Evolutionary conservation across 441 rosid species (phyloP).

Genomic region (Biscutella auriculata): DNA sequence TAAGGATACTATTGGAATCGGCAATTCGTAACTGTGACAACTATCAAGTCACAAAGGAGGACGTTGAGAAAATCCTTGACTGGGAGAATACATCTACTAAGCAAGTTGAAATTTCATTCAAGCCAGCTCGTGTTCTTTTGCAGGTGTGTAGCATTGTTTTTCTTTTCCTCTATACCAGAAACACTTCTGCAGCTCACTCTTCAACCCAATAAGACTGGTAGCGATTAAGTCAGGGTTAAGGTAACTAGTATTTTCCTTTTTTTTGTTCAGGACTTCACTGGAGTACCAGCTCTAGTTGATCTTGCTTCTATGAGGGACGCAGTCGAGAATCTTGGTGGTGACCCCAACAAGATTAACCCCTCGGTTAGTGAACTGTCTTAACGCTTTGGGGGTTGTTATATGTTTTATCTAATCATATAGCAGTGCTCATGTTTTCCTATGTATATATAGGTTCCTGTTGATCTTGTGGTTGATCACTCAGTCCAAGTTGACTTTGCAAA

Average conservation of each 20-base stretch:
- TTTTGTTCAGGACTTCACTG: constrained; percentile 44
- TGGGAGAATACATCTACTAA: constrained; percentile 52
- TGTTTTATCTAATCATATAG: neutral
- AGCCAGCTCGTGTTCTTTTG: constrained; percentile 52
- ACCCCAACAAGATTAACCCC: constrained; percentile 54
- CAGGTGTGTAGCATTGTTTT: constrained; percentile 25
- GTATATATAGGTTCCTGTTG: constrained; percentile 47
- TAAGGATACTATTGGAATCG: constrained; percentile 51
- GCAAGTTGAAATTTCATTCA: constrained; percentile 62
- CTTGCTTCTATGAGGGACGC: constrained; percentile 63
- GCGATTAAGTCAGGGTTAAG: neutral
- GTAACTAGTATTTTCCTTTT: neutral
- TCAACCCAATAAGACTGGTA: neutral
- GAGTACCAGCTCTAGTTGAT: constrained; percentile 55
- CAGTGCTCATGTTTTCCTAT: neutral
- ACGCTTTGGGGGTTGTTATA: neutral
- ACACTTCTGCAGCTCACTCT: neutral
- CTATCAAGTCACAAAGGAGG: constrained; percentile 48
- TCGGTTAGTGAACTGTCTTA: constrained; percentile 31
- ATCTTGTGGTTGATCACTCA: constrained; percentile 53
- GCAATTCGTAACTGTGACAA: constrained; percentile 53
- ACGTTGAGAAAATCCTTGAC: constrained; percentile 53
- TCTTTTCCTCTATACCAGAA: neutral
- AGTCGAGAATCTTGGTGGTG: constrained; percentile 42
- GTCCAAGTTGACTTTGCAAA: constrained; percentile 59